Base-by-base conservation (phyloP, 495 filamentous ascomycete species). In the Talaromyces ruber region DNA sequence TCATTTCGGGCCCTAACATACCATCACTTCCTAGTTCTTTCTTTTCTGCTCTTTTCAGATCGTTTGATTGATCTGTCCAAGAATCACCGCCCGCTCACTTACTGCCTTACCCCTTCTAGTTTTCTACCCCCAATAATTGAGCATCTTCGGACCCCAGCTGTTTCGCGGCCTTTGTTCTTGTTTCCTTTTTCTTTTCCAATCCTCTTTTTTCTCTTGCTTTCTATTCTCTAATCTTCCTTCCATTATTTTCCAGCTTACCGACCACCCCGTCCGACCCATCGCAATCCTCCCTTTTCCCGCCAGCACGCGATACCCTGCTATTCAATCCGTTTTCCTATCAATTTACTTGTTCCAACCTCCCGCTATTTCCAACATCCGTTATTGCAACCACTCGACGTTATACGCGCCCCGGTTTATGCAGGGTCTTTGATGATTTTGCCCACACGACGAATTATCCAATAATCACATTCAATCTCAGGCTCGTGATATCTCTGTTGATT, bases 171-270 rank as follows among this genome's bases (percentile, higher is more conserved):
- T 71, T 68, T 64, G 64, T 65, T 18, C 34, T 64, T 66, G 61
- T 66, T 47, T 61, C 62, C 70, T 75, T 66, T 25, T 56, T 54
- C 62, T 29, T 58, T 62, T 57, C 53, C 45, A 21, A 21, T 62
- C 34, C 22, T 24, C 7, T 50, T 30, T 64, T 32, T 25, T 61
- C 72, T 71, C 63, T 67, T 63, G 61, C 72, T 68, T 67, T 72
- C 71, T 69, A 64, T 70, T 65, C 71, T 67, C 73, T 73, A 69
- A 66, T 67, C 59, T 67, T 73, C 72, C 68, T 58, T 43, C 24
- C 25, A 21, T 30, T 7, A 18, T 63, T 55, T 43, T 57, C 58
- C 60, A 57, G 61, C 25, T 29, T 28, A 14, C 51, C 45, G 43
- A 26, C 55, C 62, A 47, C 57, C n/a, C 30, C 53, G 26, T 50